Base-by-base conservation (phyloP, 495 filamentous ascomycete genomes). In the Durotheca rogersii region DNA sequence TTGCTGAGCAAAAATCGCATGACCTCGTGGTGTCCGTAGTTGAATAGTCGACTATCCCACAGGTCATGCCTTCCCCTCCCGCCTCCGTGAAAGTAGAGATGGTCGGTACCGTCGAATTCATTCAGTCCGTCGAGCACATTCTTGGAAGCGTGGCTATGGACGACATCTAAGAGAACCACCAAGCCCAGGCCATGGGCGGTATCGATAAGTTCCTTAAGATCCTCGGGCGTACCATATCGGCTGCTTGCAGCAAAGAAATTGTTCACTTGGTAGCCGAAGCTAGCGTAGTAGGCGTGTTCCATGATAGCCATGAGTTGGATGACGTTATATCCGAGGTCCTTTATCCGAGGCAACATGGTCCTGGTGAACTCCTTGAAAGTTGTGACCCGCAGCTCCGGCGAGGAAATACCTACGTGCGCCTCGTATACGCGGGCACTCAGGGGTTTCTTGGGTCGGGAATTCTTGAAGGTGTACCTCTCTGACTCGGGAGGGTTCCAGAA, bases 281-380 rank as follows among this genome's bases (percentile, higher is more conserved):
- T 96, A 54, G 93, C 93, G 69, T 98, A 98, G 74, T 98, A 98
- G 19, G 93, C 92, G 72, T 98, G 93, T 67, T 98, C 93, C 89
- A 97, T 97, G 59, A 98, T 79, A 31, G 93, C 93, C 93, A 98
- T 98, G 56, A 98, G 76, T 68, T 98, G 93, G 58, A 98, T 96
- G 31, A 91, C 86, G 72, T 98, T 96, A 73, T 98, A 98, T 44
- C 92, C 93, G 45, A 96, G 77, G 59, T 81, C 74, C 61, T 90
- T 84, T 72, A 98, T 96, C 51, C 92, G 84, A 6, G 91, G 90
- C 6, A 98, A 80, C 80, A 93, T 86, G 67, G 87, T 87, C 59
- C 82, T 78, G 11, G 94, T 97, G 71, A 98, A 98, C 69, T 98
- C 89, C 67, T 95, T 95, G 79, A 95, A 98, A 6, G 90, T 94